Conservation (phyloP, 768 basidiomycete species). For the Leccinellum rugosiceps region DNA sequence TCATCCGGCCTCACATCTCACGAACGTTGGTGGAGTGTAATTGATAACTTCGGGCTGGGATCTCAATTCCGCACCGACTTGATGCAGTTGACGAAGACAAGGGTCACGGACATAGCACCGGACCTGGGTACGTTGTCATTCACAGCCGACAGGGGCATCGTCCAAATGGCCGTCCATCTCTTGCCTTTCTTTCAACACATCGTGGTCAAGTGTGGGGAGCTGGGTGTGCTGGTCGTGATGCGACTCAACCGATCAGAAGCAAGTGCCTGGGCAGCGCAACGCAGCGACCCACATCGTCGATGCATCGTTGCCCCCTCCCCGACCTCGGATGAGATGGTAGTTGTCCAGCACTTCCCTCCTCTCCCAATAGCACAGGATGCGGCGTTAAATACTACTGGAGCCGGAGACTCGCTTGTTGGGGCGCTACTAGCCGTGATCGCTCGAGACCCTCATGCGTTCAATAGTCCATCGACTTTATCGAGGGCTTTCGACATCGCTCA, state of each 20-base stretch:
- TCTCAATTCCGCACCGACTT: conserved; percentile 65
- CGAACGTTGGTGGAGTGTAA: conserved; percentile 58
- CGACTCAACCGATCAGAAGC: conserved; percentile 43
- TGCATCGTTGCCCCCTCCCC: conserved; percentile 51
- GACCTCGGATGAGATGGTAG: conserved; percentile 44
- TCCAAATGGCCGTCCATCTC: conserved; percentile 77
- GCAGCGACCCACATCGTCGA: conserved; percentile 45
- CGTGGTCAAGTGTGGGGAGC: conserved; percentile 79
- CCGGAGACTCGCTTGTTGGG: conserved; percentile 89
- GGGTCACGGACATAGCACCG: conserved; percentile 39
- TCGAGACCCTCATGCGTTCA: conserved; percentile 41
- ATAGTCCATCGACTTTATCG: conserved; percentile 43
- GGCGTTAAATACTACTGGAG: conserved; percentile 79
- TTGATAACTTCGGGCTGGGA: conserved; percentile 66
- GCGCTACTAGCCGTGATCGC: conserved; percentile 69
- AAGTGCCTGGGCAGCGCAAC: conserved; percentile 47
- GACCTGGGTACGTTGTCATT: conserved; percentile 52
- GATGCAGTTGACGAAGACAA: conserved; percentile 51
- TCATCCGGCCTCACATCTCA: conserved; percentile 52
- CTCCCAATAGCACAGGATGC: conserved; percentile 34
- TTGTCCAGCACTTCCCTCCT: conserved; percentile 75
- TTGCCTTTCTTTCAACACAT: conserved; percentile 84
- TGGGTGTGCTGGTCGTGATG: conserved; percentile 65
- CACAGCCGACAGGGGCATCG: conserved; percentile 65
- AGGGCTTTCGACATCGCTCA: conserved; percentile 55